Base-by-base conservation (phyloP, 352 stramenopile genomes). In the Pythium chondricola region DNA sequence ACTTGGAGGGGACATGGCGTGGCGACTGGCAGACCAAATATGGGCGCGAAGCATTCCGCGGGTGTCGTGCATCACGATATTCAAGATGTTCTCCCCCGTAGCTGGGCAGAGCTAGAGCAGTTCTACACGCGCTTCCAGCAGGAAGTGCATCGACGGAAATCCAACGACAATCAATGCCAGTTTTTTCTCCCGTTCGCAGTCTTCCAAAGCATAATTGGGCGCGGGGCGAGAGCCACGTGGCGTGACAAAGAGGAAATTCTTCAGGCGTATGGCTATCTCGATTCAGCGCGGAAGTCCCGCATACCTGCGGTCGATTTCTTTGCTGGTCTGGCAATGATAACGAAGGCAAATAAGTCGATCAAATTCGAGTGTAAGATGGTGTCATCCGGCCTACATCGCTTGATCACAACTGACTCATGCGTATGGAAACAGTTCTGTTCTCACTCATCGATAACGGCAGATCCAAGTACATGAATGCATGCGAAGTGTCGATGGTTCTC, bases 291-390 rank as follows among this genome's bases (percentile, higher is more conserved):
- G 13, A 36, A 50, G 3, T 25, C 48, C 25, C 46, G 56, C 4
- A 79, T 85, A 22, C 55, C 58, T 0, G 69, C 53, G 7, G 46
- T 85, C 27, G 74, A 85, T 41, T 85, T 88, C 25, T 85, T 88
- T 43, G 72, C 69, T 14, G 73, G 73, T 0, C 54, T 88, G 14
- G 67, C 67, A 43, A 56, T 88, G 20, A 51, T 82, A 25, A 71
- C 78, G 20, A 66, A 84, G 6, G 69, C 64, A 44, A 85, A 88
- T 46, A 88, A 88, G 44, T 58, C 63, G 0, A 37, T 65, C 41
- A 88, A 88, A 41, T 66, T 85, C 36, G 76, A 83, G 20, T 88
- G 76, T 83, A 42, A 29, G 73, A 50, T 29, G 31, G 29, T 16
- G 13, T n/a, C 20, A 31, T 39, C 17, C 42, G 9, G 32, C 24